Evolutionary conservation across 768 basidiomycete species (phyloP), one percentile per base, ranked within the genome.

Genomic region (Tricholomella constricta): DNA sequence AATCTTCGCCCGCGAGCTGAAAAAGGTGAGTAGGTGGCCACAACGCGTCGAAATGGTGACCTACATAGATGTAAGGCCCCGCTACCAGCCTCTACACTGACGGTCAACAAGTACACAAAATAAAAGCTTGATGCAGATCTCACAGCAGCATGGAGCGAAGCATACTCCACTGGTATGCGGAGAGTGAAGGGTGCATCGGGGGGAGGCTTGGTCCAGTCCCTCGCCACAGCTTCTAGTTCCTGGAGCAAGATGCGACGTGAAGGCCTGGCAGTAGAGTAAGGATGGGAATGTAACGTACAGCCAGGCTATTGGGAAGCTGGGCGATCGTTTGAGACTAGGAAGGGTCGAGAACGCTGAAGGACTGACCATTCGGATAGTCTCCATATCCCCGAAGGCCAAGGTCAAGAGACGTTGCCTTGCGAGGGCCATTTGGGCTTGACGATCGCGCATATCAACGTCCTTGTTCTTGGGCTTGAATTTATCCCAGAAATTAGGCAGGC

Each of bases 131-230:
- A 4, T 25, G 2, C 1, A 27, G 14, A 55, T 58, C 40, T 65
- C 65, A 93, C 90, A 42, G 90, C 85, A 48, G 91, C 91, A 62
- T 89, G 86, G 27, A 91, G 78, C 23, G 91, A 91, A 2, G 89
- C 91, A 70, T 81, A 92, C 69, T 94, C 91, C n/a, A 90, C 86
- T 2, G 91, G 91, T 0, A 93, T 83, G 22, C 91, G 88, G 51
- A 94, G 72, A 56, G 79, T 78, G 74, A 93, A 89, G 40, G 78
- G 69, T 35, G 82, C 86, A 66, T 88, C 89, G 48, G 90, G 88
- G 14, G 91, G 89, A 11, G 91, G 90, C 62, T 90, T 91, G 22
- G 86, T 83, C 91, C 91, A 94, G 52, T 91, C 89, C 64, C 88
- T 78, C 10, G 90, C 91, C 42, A 88, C 78, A 23, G 78, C 81